Conservation (phyloP, 495 filamentous ascomycete species). For the Neurospora tetraspora region DNA sequence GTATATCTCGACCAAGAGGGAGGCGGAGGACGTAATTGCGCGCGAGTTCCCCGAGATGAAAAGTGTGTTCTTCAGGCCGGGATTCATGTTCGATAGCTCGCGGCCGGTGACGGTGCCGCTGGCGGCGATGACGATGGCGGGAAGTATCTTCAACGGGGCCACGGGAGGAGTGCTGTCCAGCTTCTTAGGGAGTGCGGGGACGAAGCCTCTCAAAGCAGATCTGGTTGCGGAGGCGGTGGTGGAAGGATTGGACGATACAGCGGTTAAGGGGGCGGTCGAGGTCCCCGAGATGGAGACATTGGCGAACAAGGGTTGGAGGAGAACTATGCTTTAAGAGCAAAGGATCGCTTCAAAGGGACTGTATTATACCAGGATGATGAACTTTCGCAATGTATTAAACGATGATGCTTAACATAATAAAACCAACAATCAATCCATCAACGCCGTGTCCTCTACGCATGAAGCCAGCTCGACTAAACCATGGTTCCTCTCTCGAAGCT, state of each 20-base stretch:
- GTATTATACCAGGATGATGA: conserved; percentile 13
- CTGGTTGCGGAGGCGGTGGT: conserved; percentile 75
- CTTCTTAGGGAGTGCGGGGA: conserved; percentile 71
- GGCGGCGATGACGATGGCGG: conserved; percentile 59
- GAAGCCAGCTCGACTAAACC: conserved; percentile 39
- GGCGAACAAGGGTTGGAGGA: conserved; percentile 69
- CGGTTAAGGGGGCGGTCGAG: conserved; percentile 58
- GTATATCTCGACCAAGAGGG: conserved; percentile 87
- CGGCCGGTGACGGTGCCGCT: conserved; percentile 76
- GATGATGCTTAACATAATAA: conserved; percentile 1
- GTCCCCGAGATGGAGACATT: conserved; percentile 61
- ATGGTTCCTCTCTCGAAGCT: conserved; percentile 95
- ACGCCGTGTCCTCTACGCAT: background rate
- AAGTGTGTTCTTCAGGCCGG: conserved; percentile 71
- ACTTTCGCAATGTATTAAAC: background rate
- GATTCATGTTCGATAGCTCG: conserved; percentile 79
- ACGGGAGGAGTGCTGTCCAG: conserved; percentile 63
- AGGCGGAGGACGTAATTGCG: conserved; percentile 74
- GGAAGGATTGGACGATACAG: conserved; percentile 62
- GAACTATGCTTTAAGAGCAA: conserved; percentile 56
- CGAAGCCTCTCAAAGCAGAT: conserved; percentile 81
- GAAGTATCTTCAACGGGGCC: conserved; percentile 59
- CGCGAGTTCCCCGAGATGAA: conserved; percentile 63
- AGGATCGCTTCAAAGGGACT: conserved; percentile 12
- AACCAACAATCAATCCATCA: conserved; percentile 4